Evolutionary conservation across 2,329 filamentous ascomycete species (phyloP).

Genomic region (Ophioceras dolichostomum): DNA sequence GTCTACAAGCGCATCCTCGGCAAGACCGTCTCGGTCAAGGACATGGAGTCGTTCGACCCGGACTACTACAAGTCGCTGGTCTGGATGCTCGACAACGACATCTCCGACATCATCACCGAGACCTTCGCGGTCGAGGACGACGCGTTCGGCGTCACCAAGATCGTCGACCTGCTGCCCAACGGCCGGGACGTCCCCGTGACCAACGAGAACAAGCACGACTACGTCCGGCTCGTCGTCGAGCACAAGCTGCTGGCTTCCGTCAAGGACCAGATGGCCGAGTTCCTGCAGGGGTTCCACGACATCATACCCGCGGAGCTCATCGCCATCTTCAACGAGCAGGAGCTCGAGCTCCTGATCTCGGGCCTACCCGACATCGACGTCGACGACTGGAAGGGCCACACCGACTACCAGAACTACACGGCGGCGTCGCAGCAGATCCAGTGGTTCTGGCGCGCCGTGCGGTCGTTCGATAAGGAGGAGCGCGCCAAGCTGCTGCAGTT

Average conservation of each 20-base stretch:
- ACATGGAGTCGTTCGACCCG: slow-evolving; percentile 97
- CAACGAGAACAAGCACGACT: slow-evolving; percentile 97
- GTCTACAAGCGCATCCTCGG: slow-evolving; percentile 97
- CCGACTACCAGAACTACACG: slow-evolving; percentile 96
- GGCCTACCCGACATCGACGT: slow-evolving; percentile 94
- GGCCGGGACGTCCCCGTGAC: slow-evolving; percentile 89
- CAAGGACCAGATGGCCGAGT: slow-evolving; percentile 85
- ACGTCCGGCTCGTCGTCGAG: slow-evolving; percentile 87
- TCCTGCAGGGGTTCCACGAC: slow-evolving; percentile 93
- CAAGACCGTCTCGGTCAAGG: slow-evolving; percentile 91
- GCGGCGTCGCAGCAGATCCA: slow-evolving; percentile 92
- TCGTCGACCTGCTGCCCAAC: slow-evolving; percentile 75
- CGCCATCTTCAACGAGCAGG: slow-evolving; percentile 97
- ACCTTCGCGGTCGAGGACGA: slow-evolving; percentile 92
- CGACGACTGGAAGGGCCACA: slow-evolving; percentile 98
- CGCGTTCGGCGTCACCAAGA: slow-evolving; percentile 79
- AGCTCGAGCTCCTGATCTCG: slow-evolving; percentile 91
- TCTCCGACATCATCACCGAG: slow-evolving; percentile 93
- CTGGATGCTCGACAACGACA: slow-evolving; percentile 98
- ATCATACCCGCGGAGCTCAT: slow-evolving; percentile 92
- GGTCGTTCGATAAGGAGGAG: slow-evolving; percentile 98
- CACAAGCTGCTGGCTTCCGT: slow-evolving; percentile 87
- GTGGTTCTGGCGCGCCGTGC: slow-evolving; percentile 98
- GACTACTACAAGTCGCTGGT: slow-evolving; percentile 98
- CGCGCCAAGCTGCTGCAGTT: slow-evolving; percentile 94